Conservation (phyloP, 1,139 yeast genomes). For the Casaregolazyma suthepensis region DNA sequence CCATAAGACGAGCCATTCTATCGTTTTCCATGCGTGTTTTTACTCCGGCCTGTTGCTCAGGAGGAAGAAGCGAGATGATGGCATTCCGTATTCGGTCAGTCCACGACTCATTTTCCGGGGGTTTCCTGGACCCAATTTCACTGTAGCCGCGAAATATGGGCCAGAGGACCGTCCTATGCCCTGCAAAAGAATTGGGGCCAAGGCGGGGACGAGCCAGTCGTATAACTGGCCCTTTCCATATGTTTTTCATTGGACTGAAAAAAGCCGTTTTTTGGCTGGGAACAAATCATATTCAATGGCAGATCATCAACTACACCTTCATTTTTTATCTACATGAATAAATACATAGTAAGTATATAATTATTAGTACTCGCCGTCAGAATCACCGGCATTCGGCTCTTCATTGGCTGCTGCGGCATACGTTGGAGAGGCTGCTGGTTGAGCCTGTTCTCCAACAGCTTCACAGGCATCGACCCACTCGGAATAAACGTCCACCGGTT, state of each 20-base stretch:
- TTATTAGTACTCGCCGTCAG: conserved; percentile 18
- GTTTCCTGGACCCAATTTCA: neutral
- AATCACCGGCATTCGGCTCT: conserved; percentile 18
- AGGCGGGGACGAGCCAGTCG: neutral
- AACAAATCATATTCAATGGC: neutral
- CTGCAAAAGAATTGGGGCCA: neutral
- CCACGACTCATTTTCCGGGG: conserved; percentile 6
- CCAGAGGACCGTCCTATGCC: neutral
- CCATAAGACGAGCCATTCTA: neutral
- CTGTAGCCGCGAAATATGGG: neutral
- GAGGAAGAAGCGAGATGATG: conserved; percentile 10
- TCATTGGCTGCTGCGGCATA: conserved; percentile 15
- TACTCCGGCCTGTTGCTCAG: conserved; percentile 7
- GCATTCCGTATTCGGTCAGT: conserved; percentile 12
- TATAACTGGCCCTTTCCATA: conserved; percentile 6
- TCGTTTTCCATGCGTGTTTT: conserved; percentile 1
- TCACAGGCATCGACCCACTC: conserved; percentile 99
- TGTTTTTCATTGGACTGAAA: conserved; percentile 4
- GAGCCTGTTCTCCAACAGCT: conserved; percentile 44
- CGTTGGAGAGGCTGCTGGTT: conserved; percentile 1
- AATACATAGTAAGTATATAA: neutral
- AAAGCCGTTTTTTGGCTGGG: neutral
- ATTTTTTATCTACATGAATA: conserved; percentile 24
- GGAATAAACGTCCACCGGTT: conserved; percentile 90
- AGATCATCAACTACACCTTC: conserved; percentile 15